Evolutionary conservation across 768 basidiomycete species (phyloP).

Genomic region (Rhodosporidiobolus odoratus): DNA sequence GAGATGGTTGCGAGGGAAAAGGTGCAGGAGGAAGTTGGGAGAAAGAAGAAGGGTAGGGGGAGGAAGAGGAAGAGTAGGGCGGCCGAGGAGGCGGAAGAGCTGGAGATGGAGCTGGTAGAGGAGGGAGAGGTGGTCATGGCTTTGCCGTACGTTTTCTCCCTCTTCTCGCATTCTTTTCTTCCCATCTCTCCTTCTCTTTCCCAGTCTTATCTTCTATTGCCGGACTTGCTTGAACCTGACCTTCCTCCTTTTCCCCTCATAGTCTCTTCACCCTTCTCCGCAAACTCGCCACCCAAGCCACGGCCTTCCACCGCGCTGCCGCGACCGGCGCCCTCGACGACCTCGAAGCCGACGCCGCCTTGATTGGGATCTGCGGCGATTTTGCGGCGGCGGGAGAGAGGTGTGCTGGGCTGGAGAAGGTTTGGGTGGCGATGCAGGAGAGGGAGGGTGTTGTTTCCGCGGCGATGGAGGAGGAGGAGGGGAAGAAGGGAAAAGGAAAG

Average conservation of each 20-base stretch:
- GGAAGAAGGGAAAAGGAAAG: conserved; percentile 14
- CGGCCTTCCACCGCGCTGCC: conserved; percentile 54
- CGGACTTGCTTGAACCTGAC: background rate
- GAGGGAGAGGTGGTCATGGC: conserved; percentile 35
- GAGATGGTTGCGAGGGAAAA: background rate
- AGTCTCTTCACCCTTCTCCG: conserved; percentile 52
- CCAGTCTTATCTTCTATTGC: background rate
- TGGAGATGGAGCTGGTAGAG: background rate
- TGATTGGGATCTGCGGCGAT: conserved; percentile 45
- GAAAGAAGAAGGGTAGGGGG: background rate
- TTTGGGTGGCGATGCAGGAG: background rate
- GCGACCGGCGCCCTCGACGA: conserved; percentile 40
- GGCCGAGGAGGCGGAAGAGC: background rate
- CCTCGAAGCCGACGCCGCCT: conserved; percentile 28
- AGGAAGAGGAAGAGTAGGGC: conserved; percentile 34
- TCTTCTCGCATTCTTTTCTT: conserved; percentile 45
- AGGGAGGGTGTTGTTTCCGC: background rate
- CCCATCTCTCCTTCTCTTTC: background rate
- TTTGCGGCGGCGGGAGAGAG: conserved; percentile 53
- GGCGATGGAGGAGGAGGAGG: background rate
- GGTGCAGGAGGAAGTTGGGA: background rate
- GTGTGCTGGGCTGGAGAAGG: background rate
- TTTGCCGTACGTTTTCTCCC: conserved; percentile 44
- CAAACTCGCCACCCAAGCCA: conserved; percentile 55
- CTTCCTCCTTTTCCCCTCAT: background rate